Percentiles rank a stretch among this genome's conserved stretches.
Evolutionary conservation across 2,329 filamentous ascomycete species (phyloP).

Genomic region (Kalaharituber pfeilii): DNA sequence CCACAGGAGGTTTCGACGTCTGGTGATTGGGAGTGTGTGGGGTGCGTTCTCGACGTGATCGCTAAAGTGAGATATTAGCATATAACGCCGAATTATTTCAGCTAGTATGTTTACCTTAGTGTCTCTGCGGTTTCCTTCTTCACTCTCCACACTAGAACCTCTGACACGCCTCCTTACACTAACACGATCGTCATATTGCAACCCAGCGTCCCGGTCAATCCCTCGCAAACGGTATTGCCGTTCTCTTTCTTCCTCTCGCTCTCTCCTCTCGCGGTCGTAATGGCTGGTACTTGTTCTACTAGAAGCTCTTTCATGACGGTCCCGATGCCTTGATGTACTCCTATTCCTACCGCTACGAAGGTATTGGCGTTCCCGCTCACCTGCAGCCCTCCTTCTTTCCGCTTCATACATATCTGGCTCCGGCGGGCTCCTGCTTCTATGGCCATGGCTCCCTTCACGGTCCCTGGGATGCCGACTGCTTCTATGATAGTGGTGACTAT

Average conservation of each 20-base stretch:
- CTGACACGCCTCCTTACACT: slow-evolving; percentile 46
- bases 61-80: slow-evolving; percentile 2
- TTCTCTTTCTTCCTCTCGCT: slow-evolving; percentile 80
- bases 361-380: slow-evolving; percentile 85
- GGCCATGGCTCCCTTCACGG: slow-evolving; percentile 14
- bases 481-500: background rate
- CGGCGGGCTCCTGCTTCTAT: slow-evolving; percentile 41
- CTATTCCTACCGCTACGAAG: slow-evolving; percentile 24
- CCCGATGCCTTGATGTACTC: slow-evolving; percentile 28
- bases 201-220: slow-evolving; percentile 46
- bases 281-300: slow-evolving; percentile 39
- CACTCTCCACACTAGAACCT: slow-evolving; percentile 61
- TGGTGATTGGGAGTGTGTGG: slow-evolving; percentile 27
- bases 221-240: slow-evolving; percentile 66
- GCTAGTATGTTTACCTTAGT: slow-evolving; percentile 40
- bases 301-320: slow-evolving; percentile 28
- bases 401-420: slow-evolving; percentile 90
- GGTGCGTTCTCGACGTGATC: slow-evolving; percentile 5
- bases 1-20: slow-evolving; percentile 24
- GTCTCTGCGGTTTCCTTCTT: slow-evolving; percentile 46
- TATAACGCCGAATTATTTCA: background rate
- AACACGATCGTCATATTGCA: slow-evolving; percentile 80
- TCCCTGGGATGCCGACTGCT: slow-evolving; percentile 12
- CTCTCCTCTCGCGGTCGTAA: slow-evolving; percentile 73
- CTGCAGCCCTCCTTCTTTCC: slow-evolving; percentile 80